Conservation (phyloP, 139 green algal genomes). For the Ostreobium quekettii region DNA sequence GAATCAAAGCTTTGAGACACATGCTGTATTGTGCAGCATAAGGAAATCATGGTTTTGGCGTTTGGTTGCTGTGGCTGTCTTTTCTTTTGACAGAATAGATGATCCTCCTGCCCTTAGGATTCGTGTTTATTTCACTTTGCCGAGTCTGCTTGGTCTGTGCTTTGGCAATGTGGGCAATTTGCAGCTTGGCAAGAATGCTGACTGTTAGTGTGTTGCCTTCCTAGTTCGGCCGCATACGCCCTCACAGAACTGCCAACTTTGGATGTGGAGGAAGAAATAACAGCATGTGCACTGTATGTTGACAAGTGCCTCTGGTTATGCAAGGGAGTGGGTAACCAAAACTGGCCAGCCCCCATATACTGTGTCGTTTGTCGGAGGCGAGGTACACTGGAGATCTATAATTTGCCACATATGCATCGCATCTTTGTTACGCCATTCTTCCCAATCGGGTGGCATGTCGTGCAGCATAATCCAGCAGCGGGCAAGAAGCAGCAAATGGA, state of each 20-base stretch:
- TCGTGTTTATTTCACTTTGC: too few species aligned
- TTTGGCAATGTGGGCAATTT: too few species aligned
- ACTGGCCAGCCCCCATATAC: conserved; percentile 1
- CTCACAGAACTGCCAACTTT: neutral
- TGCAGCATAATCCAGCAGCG: neutral
- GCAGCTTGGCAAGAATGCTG: too few species aligned
- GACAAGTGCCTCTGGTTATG: conserved; percentile 7
- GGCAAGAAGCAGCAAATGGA: too few species aligned
- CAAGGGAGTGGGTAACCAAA: neutral
- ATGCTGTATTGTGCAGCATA: too few species aligned
- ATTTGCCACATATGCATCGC: conserved; percentile 11
- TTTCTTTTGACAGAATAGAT: too few species aligned
- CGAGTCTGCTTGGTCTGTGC: too few species aligned
- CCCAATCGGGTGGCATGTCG: conserved; percentile 12
- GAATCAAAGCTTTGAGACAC: too few species aligned
- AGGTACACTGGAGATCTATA: conserved; percentile 15
- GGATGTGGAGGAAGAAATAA: neutral
- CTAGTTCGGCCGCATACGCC: neutral
- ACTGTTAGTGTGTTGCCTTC: too few species aligned
- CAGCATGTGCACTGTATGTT: neutral
- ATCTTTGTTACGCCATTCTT: conserved; percentile 1
- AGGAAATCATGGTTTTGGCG: too few species aligned
- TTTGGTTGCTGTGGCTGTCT: too few species aligned
- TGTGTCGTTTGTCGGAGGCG: conserved; percentile 1
- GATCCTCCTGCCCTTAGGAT: too few species aligned